These are phyloP conservation scores for Globisporangium spinosum DNA, from an alignment of 352 stramenopile genomes.

Conservation along the genomic window DNA sequence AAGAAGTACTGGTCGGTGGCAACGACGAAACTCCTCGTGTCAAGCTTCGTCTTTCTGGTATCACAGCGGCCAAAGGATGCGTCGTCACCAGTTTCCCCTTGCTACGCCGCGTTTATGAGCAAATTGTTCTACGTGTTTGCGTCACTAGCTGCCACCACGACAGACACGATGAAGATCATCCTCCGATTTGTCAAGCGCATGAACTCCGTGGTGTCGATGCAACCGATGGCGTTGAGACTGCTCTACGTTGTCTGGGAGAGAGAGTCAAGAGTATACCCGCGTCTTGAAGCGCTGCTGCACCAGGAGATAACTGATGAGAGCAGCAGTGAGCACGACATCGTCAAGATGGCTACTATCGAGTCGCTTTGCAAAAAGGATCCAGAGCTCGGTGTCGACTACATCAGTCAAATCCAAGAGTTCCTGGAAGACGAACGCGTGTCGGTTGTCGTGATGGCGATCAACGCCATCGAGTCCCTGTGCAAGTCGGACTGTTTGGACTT, in stretches of 20 bases:
- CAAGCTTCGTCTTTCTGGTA: constrained; percentile 54
- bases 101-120: constrained; percentile 31
- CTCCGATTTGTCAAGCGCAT: constrained; percentile 68
- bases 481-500: constrained; percentile 67
- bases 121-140: constrained; percentile 48
- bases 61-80: constrained; percentile 27
- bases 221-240: constrained; percentile 47
- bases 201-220: constrained; percentile 29
- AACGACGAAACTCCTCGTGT: constrained; percentile 46
- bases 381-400: constrained; percentile 66
- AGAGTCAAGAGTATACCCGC: constrained; percentile 64
- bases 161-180: constrained; percentile 73
- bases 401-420: constrained; percentile 50
- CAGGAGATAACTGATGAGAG: constrained; percentile 28
- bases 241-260: constrained; percentile 59
- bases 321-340: constrained; percentile 34
- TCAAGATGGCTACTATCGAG: constrained; percentile 63
- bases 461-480: constrained; percentile 57
- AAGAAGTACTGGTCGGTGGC: constrained; percentile 29
- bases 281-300: constrained; percentile 48
- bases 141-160: constrained; percentile 42
- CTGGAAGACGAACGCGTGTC: constrained; percentile 51
- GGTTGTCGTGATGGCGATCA: constrained; percentile 58
- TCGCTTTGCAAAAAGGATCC: constrained; percentile 56
- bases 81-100: neutral